phyloP scores from a whole-genome alignment of 352 stramenopile genomes.

The Phytophthora ohioensis region DNA sequence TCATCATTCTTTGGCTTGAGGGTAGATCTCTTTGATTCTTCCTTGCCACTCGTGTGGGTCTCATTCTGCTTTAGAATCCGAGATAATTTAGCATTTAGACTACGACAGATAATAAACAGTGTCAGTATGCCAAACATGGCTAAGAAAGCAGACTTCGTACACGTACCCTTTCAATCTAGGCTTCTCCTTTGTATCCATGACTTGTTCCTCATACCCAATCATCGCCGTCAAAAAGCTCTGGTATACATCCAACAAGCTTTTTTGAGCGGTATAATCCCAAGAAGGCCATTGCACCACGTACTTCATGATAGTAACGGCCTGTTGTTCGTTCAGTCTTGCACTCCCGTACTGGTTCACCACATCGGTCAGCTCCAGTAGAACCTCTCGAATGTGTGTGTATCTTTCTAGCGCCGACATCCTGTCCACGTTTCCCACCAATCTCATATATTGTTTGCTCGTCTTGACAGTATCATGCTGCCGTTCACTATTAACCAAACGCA shows the following conservation, averaged over 20 bases:
- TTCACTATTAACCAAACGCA: neutral
- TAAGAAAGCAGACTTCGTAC: neutral
- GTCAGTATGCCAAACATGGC: neutral
- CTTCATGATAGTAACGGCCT: neutral
- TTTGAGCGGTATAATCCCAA: neutral
- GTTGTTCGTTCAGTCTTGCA: neutral
- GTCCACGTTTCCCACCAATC: neutral
- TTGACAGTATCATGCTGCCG: neutral
- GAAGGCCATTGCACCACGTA: neutral
- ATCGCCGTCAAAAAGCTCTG: constrained; percentile 1
- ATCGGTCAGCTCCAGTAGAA: neutral
- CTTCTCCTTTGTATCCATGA: neutral
- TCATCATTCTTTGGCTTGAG: too few species aligned
- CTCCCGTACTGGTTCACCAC: neutral
- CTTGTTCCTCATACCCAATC: neutral
- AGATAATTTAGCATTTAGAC: neutral
- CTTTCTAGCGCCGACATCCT: neutral
- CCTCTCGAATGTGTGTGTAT: neutral
- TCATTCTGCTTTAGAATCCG: neutral
- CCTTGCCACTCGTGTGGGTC: neutral
- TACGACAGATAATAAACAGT: neutral
- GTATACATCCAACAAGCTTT: constrained; percentile 2
- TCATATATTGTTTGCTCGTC: neutral
- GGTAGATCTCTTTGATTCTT: neutral
- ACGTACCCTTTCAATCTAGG: neutral